A percentile compares a stretch with the other conserved stretches of the same genome.
Conservation (phyloP, 1,284 basidiomycete species). For the Rhizoctonia solani region DNA sequence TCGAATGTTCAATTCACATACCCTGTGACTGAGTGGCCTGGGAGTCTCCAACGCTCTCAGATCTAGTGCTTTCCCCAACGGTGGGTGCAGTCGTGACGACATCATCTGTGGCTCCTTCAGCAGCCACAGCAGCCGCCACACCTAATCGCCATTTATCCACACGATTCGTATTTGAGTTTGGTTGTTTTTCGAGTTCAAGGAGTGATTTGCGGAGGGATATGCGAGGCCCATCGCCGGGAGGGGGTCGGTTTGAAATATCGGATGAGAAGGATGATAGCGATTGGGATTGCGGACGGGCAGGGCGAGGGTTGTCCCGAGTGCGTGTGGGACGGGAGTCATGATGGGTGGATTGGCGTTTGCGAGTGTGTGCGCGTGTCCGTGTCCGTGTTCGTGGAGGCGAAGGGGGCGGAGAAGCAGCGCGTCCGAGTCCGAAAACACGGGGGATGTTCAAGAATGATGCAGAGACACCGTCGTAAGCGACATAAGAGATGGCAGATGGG, state of each 20-base stretch:
- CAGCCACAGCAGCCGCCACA: conserved; percentile 2
- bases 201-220: background rate
- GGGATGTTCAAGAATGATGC: conserved; percentile 20
- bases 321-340: background rate
- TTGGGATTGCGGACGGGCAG: background rate
- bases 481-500: conserved; percentile 15
- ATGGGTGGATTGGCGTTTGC: background rate
- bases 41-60: background rate
- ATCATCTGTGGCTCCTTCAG: background rate
- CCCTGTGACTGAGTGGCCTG: conserved; percentile 2
- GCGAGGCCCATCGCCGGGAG: background rate
- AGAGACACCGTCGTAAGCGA: conserved; percentile 27
- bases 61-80: background rate
- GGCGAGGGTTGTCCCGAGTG: background rate
- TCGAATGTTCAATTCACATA: background rate
- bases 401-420: conserved; percentile 10
- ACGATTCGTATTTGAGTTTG: conserved; percentile 19
- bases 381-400: background rate
- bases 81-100: background rate
- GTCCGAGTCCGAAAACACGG: conserved; percentile 22
- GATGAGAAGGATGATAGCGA: conserved; percentile 25
- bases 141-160: conserved; percentile 23
- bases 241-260: background rate
- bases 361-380: background rate
- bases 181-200: conserved; percentile 13